phyloP scores from a whole-genome alignment of 345 rosid species.

The Xanthoceras sorbifolium region DNA sequence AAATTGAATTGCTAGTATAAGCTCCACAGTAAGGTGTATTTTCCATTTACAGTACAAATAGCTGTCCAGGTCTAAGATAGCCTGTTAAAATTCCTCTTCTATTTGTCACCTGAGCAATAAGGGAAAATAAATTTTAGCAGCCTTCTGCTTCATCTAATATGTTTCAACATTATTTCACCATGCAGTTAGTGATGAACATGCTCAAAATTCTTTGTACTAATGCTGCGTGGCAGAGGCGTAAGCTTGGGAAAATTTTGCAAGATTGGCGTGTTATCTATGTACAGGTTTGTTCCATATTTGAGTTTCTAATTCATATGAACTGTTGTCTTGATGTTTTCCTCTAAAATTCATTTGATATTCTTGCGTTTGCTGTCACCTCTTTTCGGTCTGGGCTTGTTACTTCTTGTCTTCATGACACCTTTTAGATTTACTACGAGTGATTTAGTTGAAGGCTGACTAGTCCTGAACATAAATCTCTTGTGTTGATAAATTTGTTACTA shows the following conservation, averaged over 20 bases:
- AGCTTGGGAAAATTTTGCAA: slow-evolving; percentile 92
- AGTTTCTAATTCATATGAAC: slow-evolving; percentile 1
- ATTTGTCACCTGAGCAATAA: background rate
- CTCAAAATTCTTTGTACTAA: slow-evolving; percentile 93
- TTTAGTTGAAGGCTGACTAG: slow-evolving; percentile 2
- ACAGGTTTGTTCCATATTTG: slow-evolving; percentile 54
- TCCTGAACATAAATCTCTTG: slow-evolving; percentile 1
- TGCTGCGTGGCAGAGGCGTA: slow-evolving; percentile 99
- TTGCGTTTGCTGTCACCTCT: slow-evolving; percentile 8
- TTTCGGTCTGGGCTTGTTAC: background rate
- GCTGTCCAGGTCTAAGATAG: background rate
- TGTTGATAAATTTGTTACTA: background rate
- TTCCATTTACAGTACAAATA: background rate
- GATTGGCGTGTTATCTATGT: slow-evolving; percentile 88
- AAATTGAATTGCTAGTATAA: background rate
- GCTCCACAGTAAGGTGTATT: background rate
- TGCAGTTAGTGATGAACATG: slow-evolving; percentile 91
- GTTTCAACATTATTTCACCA: slow-evolving; percentile 24
- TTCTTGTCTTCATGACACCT: background rate
- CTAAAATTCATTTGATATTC: background rate
- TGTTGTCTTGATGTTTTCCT: slow-evolving; percentile 13
- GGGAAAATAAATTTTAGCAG: slow-evolving; percentile 12
- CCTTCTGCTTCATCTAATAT: slow-evolving; percentile 28
- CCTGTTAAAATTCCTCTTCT: background rate
- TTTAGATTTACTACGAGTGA: background rate